Evolutionary conservation across 768 basidiomycete species (phyloP).

Genomic region (Kwoniella newhampshirensis): DNA sequence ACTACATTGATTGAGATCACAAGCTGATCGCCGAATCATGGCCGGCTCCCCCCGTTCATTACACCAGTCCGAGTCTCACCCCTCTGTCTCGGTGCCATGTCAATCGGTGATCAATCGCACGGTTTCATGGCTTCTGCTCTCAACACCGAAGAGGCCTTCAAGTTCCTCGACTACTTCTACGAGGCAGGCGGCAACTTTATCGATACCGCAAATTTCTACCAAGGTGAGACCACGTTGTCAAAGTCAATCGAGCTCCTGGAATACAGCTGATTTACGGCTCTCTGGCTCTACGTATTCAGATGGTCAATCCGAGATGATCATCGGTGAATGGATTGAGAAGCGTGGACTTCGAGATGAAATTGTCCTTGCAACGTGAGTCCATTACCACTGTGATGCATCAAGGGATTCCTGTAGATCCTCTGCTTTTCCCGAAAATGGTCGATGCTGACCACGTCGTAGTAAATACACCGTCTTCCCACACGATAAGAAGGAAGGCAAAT

Average conservation of each 20-base stretch:
- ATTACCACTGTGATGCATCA: not conserved
- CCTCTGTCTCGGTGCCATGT: constrained; percentile 55
- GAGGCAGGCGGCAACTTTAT: constrained; percentile 60
- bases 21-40: not conserved
- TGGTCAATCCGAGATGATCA: constrained; percentile 61
- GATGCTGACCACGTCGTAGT: too few relatives aligned
- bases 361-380: constrained; percentile 36
- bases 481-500: constrained; percentile 26
- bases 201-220: constrained; percentile 49
- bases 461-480: constrained; percentile 31
- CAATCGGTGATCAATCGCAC: constrained; percentile 55
- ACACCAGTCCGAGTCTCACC: constrained; percentile 53
- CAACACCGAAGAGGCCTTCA: constrained; percentile 51
- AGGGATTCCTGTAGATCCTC: too few relatives aligned
- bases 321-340: constrained; percentile 60
- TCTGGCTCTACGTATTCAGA: constrained; percentile 36
- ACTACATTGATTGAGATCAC: too few relatives aligned
- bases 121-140: constrained; percentile 31
- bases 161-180: constrained; percentile 57
- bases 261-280: not conserved
- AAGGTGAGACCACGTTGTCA: constrained; percentile 1
- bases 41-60: not conserved
- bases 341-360: constrained; percentile 58
- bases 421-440: too few relatives aligned
- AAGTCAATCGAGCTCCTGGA: not conserved